A percentile compares a stretch with the other conserved stretches of the same genome.
phyloP scores from a whole-genome alignment of 768 basidiomycete species.

The Boletus subparvulus region DNA sequence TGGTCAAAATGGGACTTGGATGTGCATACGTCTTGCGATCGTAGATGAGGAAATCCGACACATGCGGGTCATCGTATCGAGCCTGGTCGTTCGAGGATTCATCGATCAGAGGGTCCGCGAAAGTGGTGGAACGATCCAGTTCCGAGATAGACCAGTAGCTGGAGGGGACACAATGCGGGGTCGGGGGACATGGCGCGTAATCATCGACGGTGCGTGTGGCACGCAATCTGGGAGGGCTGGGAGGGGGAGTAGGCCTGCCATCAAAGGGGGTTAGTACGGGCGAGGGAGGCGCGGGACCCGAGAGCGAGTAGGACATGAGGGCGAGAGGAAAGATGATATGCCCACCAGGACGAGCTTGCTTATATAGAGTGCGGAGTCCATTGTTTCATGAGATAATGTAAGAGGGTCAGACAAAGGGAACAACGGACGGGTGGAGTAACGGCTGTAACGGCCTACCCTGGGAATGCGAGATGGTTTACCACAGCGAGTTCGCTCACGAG shows the following conservation, averaged over 20 bases:
- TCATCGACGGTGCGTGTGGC: background rate
- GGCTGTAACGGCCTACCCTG: slow-evolving; percentile 81
- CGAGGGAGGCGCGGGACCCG: slow-evolving; percentile 4
- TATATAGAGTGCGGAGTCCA: slow-evolving; percentile 16
- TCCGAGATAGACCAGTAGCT: background rate
- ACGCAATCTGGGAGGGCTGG: background rate
- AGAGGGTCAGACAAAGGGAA: background rate
- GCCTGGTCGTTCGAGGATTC: background rate
- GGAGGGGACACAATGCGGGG: slow-evolving; percentile 4
- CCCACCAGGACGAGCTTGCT: background rate
- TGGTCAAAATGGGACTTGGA: slow-evolving; percentile 14
- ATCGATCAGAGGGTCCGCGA: background rate
- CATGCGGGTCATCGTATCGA: background rate
- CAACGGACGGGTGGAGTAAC: slow-evolving; percentile 49
- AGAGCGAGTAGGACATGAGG: background rate
- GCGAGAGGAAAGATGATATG: background rate
- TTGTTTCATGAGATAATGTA: background rate
- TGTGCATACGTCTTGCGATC: background rate
- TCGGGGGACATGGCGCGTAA: slow-evolving; percentile 15
- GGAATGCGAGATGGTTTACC: slow-evolving; percentile 71
- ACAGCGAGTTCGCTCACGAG: slow-evolving; percentile 61
- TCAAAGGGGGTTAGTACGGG: background rate
- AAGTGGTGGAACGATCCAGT: background rate
- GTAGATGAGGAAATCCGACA: slow-evolving; percentile 4
- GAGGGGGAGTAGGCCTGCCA: slow-evolving; percentile 8